Conservation (phyloP, 768 basidiomycete species). For the Russula olivacea region DNA sequence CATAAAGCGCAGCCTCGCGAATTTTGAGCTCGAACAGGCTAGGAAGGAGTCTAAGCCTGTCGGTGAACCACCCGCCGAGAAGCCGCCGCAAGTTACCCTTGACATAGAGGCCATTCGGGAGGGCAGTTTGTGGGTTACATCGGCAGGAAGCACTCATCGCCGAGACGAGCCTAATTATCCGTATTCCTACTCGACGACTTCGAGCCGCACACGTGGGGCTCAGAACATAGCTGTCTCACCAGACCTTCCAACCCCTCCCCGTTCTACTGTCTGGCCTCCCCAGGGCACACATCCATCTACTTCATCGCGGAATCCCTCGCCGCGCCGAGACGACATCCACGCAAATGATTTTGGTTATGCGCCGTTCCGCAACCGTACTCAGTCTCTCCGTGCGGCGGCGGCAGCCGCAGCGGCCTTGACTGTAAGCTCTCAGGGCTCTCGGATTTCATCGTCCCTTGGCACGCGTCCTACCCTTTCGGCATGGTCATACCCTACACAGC, state of each 20-base stretch:
- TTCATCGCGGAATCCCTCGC: slow-evolving; percentile 49
- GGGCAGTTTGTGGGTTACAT: slow-evolving; percentile 78
- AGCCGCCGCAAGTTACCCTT: slow-evolving; percentile 51
- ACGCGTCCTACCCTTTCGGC: slow-evolving; percentile 53
- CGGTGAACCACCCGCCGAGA: slow-evolving; percentile 42
- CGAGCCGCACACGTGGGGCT: neutral
- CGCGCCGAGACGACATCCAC: slow-evolving; percentile 41
- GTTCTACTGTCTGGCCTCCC: slow-evolving; percentile 53
- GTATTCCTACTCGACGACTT: slow-evolving; percentile 62
- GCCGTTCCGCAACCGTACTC: slow-evolving; percentile 52
- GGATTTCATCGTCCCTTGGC: slow-evolving; percentile 60
- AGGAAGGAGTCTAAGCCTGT: slow-evolving; percentile 33
- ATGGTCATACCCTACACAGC: slow-evolving; percentile 62
- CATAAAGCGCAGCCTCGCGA: slow-evolving; percentile 59
- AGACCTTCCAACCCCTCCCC: slow-evolving; percentile 34
- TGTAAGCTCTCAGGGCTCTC: slow-evolving; percentile 62
- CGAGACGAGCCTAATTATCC: slow-evolving; percentile 41
- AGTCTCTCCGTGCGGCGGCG: slow-evolving; percentile 41
- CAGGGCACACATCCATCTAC: slow-evolving; percentile 34
- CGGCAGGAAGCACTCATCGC: slow-evolving; percentile 47
- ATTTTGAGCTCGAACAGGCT: slow-evolving; percentile 48
- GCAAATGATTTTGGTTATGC: slow-evolving; percentile 41
- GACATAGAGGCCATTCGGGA: slow-evolving; percentile 69
- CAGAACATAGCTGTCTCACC: slow-evolving; percentile 34
- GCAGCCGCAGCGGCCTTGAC: slow-evolving; percentile 31